A percentile compares a stretch with the other conserved stretches of the same genome.
These are phyloP conservation scores for Boletus patriciae DNA, from an alignment of 768 basidiomycete genomes.

Conservation along the genomic window DNA sequence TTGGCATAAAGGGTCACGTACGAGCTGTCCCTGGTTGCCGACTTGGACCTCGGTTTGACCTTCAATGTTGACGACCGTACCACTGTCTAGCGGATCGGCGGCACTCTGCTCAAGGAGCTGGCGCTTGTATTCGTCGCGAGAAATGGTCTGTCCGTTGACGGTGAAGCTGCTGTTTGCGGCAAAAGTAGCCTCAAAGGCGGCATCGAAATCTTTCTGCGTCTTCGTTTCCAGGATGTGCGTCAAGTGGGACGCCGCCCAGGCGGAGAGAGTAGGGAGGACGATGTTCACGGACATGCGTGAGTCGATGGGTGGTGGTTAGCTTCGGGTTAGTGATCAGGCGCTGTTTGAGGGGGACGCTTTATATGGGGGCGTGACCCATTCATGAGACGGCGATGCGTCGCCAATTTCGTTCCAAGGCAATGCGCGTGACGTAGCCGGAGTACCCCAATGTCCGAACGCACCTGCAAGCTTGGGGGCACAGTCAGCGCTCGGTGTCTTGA, in stretches of 20 bases:
- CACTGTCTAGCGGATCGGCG: slow-evolving; percentile 13
- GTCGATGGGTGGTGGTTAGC: neutral
- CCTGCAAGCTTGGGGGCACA: neutral
- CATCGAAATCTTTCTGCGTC: slow-evolving; percentile 33
- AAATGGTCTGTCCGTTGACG: slow-evolving; percentile 42
- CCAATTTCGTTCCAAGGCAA: neutral
- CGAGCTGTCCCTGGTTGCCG: slow-evolving; percentile 28
- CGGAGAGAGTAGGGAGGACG: slow-evolving; percentile 42
- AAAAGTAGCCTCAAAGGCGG: slow-evolving; percentile 44
- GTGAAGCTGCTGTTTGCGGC: slow-evolving; percentile 36
- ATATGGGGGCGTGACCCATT: slow-evolving; percentile 1
- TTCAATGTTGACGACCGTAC: slow-evolving; percentile 24
- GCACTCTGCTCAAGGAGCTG: slow-evolving; percentile 34
- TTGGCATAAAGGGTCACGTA: slow-evolving; percentile 3
- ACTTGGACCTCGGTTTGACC: slow-evolving; percentile 29
- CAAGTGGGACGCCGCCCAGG: slow-evolving; percentile 43
- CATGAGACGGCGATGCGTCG: neutral
- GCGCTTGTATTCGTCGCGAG: slow-evolving; percentile 42
- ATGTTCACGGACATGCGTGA: slow-evolving; percentile 28
- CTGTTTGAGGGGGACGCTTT: slow-evolving; percentile 3
- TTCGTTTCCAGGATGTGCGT: slow-evolving; percentile 41
- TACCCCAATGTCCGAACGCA: neutral
- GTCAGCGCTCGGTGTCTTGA: slow-evolving; percentile 6
- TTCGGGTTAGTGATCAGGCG: neutral
- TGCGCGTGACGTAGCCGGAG: neutral